Conservation (phyloP, 2,329 filamentous ascomycete genomes). For the Chalara sp. region DNA sequence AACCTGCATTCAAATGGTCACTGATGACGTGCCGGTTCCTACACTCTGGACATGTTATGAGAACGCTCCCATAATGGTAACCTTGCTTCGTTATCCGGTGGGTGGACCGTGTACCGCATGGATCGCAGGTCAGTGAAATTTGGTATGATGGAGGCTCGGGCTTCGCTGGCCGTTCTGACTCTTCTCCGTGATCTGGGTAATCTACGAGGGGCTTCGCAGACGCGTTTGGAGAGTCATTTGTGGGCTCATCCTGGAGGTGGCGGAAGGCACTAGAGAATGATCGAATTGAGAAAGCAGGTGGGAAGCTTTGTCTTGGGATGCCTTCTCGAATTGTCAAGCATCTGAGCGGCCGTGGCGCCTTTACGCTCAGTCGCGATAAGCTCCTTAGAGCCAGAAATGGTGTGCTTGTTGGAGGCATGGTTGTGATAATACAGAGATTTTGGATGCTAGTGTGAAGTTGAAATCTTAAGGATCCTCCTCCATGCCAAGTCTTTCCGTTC, state of each 20-base stretch:
- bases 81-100: constrained; percentile 90
- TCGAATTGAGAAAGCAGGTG: neutral
- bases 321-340: too few species aligned
- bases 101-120: constrained; percentile 71
- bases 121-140: constrained; percentile 87
- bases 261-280: neutral
- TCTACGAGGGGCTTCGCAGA: neutral
- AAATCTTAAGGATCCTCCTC: too few species aligned
- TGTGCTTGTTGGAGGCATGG: too few species aligned
- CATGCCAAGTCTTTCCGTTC: too few species aligned
- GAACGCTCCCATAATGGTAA: constrained; percentile 82
- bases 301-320: neutral
- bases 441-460: too few species aligned
- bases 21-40: constrained; percentile 85
- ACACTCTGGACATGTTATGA: constrained; percentile 84
- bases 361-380: too few species aligned
- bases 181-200: neutral
- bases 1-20: constrained; percentile 66
- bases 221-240: neutral
- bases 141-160: constrained; percentile 55
- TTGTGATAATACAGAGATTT: too few species aligned
- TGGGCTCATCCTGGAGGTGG: neutral
- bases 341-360: too few species aligned
- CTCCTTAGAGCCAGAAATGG: too few species aligned
- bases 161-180: neutral